Conservation (phyloP, 352 stramenopile genomes). For the Globisporangium perplexum region DNA sequence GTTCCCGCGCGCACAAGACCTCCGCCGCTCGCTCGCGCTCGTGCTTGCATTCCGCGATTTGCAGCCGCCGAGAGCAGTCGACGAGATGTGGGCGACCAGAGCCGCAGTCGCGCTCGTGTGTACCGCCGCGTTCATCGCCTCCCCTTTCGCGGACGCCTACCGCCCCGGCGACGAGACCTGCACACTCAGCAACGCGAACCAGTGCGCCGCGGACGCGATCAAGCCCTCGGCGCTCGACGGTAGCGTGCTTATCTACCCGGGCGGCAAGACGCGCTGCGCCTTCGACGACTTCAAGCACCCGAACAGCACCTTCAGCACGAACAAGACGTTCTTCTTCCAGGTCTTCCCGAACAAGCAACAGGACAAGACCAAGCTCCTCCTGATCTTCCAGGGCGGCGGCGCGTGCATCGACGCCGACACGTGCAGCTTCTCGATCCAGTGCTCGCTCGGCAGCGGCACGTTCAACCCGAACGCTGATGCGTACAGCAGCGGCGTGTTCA, state of each 20-base stretch:
- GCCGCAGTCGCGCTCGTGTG: not conserved
- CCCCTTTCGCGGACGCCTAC: not conserved
- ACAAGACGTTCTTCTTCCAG: constrained; percentile 36
- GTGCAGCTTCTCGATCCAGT: constrained; percentile 35
- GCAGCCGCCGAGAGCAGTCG: too few relatives aligned
- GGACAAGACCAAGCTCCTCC: constrained; percentile 28
- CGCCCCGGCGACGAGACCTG: constrained; percentile 22
- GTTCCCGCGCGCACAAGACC: too few relatives aligned
- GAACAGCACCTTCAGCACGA: constrained; percentile 8
- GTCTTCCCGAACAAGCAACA: constrained; percentile 28
- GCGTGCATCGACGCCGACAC: constrained; percentile 31
- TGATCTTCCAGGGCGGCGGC: constrained; percentile 36
- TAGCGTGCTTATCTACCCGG: constrained; percentile 23
- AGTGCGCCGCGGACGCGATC: constrained; percentile 22
- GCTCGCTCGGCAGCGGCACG: constrained; percentile 17
- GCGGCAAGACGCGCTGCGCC: constrained; percentile 14
- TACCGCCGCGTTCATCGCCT: constrained; percentile 7
- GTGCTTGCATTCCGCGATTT: too few relatives aligned
- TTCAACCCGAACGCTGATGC: constrained; percentile 25
- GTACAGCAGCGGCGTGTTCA: constrained; percentile 26
- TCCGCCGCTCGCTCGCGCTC: too few relatives aligned
- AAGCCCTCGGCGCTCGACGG: constrained; percentile 16
- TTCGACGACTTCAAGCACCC: constrained; percentile 12
- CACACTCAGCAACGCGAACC: constrained; percentile 17
- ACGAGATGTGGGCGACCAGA: constrained; percentile 8